Conservation (phyloP, 2,329 filamentous ascomycete species). For the Davidsoniella australis region DNA sequence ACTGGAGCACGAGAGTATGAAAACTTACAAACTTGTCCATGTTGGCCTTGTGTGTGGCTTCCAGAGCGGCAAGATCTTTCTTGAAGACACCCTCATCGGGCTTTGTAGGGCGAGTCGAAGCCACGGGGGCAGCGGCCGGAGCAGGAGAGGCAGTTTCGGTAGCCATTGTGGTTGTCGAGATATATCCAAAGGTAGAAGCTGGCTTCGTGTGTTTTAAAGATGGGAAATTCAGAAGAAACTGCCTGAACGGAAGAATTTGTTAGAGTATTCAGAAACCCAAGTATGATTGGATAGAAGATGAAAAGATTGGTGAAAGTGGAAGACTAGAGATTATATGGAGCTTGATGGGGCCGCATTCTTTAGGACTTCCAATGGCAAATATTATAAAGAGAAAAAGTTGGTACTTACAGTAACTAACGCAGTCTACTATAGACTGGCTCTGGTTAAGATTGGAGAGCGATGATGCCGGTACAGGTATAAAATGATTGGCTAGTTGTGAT, state of each 20-base stretch:
- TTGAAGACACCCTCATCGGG: slow-evolving; percentile 80
- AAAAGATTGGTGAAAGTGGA: background rate
- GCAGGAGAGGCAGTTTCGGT: slow-evolving; percentile 30
- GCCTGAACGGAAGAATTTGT: slow-evolving; percentile 3
- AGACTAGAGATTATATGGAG: background rate
- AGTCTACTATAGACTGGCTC: too few species aligned
- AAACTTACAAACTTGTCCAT: slow-evolving; percentile 40
- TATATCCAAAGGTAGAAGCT: background rate
- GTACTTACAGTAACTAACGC: too few species aligned
- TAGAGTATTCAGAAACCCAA: too few species aligned
- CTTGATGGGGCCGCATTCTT: background rate
- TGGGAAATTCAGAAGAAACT: background rate
- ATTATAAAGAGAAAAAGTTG: too few species aligned
- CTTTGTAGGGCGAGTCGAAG: slow-evolving; percentile 46
- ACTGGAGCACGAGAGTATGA: background rate
- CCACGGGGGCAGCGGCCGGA: slow-evolving; percentile 24
- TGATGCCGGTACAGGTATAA: too few species aligned
- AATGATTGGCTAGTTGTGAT: too few species aligned
- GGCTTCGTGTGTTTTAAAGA: background rate
- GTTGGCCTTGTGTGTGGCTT: slow-evolving; percentile 69
- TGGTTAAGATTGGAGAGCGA: too few species aligned
- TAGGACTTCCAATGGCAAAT: too few species aligned
- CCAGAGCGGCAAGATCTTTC: slow-evolving; percentile 56
- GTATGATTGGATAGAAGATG: too few species aligned
- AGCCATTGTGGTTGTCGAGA: slow-evolving; percentile 7